A percentile compares a stretch with the other conserved stretches of the same genome.
Evolutionary conservation across 192 early-diverging fungal species (phyloP).

Genomic region (Coemansia aciculifera): DNA sequence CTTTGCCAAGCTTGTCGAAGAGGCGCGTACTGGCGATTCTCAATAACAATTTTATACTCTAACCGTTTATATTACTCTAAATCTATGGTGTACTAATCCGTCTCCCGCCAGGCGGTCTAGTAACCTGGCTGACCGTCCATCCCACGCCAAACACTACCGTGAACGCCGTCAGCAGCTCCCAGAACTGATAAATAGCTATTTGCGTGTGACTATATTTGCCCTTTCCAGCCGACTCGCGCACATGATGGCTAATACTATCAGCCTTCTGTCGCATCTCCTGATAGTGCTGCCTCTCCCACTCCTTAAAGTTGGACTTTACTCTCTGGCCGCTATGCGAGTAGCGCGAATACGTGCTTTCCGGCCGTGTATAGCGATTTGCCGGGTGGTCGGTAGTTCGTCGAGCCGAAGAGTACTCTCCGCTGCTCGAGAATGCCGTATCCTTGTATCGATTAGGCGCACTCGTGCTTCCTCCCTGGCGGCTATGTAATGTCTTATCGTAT

Average conservation of each 20-base stretch:
- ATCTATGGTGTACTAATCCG: not conserved
- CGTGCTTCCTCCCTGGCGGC: constrained; percentile 8
- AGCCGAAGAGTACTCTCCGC: constrained; percentile 44
- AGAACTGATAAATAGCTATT: constrained; percentile 36
- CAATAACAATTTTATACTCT: not conserved
- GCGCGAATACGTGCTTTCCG: constrained; percentile 28
- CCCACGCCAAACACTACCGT: constrained; percentile 37
- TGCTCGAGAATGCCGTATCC: constrained; percentile 43
- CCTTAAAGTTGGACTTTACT: constrained; percentile 45
- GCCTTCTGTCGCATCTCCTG: constrained; percentile 34
- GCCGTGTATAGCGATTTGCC: constrained; percentile 19
- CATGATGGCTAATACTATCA: constrained; percentile 25
- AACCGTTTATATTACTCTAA: not conserved
- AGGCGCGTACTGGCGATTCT: constrained; percentile 55
- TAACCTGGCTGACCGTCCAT: constrained; percentile 25
- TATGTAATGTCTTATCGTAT: constrained; percentile 68
- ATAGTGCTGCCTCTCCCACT: constrained; percentile 55
- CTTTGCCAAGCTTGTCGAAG: constrained; percentile 65
- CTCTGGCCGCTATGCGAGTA: not conserved
- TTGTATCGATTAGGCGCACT: constrained; percentile 20
- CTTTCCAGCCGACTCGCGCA: constrained; percentile 7
- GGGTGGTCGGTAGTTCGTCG: not conserved
- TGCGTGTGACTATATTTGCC: constrained; percentile 33
- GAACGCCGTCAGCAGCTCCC: constrained; percentile 29
- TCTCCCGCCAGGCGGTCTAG: not conserved